These are phyloP conservation scores for Aspergillus latus DNA, from an alignment of 2,329 filamentous ascomycete species.

Conservation along the genomic window DNA sequence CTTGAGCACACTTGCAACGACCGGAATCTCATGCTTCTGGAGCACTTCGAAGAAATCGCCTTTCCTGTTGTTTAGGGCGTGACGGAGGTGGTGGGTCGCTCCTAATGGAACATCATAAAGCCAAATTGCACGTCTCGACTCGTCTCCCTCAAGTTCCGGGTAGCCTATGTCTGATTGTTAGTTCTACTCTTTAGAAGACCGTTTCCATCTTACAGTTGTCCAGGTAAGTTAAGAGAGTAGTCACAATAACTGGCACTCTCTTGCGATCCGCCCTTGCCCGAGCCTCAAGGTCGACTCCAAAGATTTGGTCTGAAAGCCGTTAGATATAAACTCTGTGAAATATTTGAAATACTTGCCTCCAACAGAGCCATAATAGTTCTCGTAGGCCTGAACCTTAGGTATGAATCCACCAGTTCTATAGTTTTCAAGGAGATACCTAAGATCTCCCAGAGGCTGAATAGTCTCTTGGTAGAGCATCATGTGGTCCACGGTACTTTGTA, in stretches of 20 bases:
- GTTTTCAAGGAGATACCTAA: slow-evolving; percentile 92
- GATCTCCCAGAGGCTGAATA: slow-evolving; percentile 85
- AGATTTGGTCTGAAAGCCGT: slow-evolving; percentile 71
- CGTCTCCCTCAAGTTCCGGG: slow-evolving; percentile 93
- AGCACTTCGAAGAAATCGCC: slow-evolving; percentile 72
- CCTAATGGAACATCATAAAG: slow-evolving; percentile 84
- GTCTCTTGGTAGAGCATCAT: slow-evolving; percentile 99
- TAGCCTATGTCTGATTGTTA: slow-evolving; percentile 59
- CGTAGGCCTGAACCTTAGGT: slow-evolving; percentile 87
- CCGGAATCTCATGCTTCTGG: slow-evolving; percentile 87
- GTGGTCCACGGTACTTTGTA: slow-evolving; percentile 94
- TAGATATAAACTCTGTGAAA: slow-evolving; percentile 12
- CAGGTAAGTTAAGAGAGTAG: slow-evolving; percentile 88
- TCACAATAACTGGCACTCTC: slow-evolving; percentile 88
- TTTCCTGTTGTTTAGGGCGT: slow-evolving; percentile 83
- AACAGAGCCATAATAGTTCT: slow-evolving; percentile 98
- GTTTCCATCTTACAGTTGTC: slow-evolving; percentile 67
- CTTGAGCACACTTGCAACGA: slow-evolving; percentile 88
- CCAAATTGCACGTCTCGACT: slow-evolving; percentile 90
- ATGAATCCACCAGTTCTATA: slow-evolving; percentile 93
- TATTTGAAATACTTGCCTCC: slow-evolving; percentile 54
- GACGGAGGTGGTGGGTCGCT: slow-evolving; percentile 80
- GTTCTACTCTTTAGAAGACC: not conserved
- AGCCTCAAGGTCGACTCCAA: slow-evolving; percentile 96
- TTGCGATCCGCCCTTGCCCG: slow-evolving; percentile 91